Evolutionary conservation across 192 early-diverging fungal species (phyloP).

Genomic region (Helicostylum pulchrum): DNA sequence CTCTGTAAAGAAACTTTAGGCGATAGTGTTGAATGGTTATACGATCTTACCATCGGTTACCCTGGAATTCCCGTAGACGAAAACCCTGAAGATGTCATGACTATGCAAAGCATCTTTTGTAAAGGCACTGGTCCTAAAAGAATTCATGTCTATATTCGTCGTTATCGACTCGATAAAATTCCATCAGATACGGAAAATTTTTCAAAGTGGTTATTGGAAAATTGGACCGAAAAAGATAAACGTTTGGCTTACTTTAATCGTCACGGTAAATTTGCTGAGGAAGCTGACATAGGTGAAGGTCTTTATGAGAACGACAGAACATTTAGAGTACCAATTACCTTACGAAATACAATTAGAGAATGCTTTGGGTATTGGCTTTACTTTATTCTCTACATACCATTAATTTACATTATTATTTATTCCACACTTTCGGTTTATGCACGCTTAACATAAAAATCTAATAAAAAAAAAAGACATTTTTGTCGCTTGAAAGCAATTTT

Average conservation of each 20-base stretch:
- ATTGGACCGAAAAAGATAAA: conserved; percentile 84
- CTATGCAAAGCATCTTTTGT: conserved; percentile 72
- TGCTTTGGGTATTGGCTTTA: background rate
- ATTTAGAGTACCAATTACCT: background rate
- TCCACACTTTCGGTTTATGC: no score
- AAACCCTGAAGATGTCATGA: conserved; percentile 79
- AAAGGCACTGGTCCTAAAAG: conserved; percentile 67
- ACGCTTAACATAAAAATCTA: no score
- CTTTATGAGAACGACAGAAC: background rate
- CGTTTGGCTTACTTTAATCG: conserved; percentile 78
- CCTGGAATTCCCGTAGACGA: conserved; percentile 67
- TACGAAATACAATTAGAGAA: background rate
- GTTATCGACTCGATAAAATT: conserved; percentile 59
- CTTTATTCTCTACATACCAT: background rate
- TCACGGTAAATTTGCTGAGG: conserved; percentile 62
- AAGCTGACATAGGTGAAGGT: background rate
- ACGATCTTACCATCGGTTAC: conserved; percentile 90
- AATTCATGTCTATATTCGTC: conserved; percentile 81
- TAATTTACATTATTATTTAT: background rate
- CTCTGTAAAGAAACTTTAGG: conserved; percentile 67
- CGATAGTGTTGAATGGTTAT: conserved; percentile 67
- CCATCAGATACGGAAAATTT: conserved; percentile 72
- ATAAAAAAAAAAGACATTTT: no score
- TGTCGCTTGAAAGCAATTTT: no score
- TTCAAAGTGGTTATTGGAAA: conserved; percentile 68